phyloP scores from a whole-genome alignment of 306 rosid genomes.

The Vigna angularis region DNA sequence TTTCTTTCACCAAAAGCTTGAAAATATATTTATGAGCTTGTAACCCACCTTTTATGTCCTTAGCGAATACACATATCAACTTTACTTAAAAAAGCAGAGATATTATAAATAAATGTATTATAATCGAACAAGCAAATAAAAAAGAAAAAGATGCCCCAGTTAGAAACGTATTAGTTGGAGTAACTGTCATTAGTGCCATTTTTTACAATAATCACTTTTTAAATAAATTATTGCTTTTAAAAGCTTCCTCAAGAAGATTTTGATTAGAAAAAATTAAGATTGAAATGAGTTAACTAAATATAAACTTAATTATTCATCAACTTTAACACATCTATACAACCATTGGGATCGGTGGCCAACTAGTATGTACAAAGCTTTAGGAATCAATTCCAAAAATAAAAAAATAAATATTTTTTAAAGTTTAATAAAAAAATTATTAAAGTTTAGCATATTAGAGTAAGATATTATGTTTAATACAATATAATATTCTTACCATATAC shows the following conservation, averaged over 20 bases:
- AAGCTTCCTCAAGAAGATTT: not conserved
- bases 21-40: not conserved
- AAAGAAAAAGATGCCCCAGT: not conserved
- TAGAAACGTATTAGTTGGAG: not conserved
- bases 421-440: not conserved
- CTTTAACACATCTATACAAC: not conserved
- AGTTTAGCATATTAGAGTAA: not conserved
- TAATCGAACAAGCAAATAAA: not conserved
- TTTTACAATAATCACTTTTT: not conserved
- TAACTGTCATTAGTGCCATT: not conserved
- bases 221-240: not conserved
- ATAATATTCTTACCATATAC: not conserved
- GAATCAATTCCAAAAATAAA: constrained; percentile 5
- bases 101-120: not conserved
- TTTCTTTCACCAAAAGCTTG: not conserved
- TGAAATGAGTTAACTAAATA: not conserved
- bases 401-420: not conserved
- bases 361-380: not conserved
- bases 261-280: not conserved
- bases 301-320: not conserved
- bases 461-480: not conserved
- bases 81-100: not conserved
- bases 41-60: not conserved
- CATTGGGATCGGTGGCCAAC: not conserved
- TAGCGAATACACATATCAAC: constrained; percentile 1